phyloP scores from a whole-genome alignment of 306 rosid genomes.

The Cicer chorassanicum region DNA sequence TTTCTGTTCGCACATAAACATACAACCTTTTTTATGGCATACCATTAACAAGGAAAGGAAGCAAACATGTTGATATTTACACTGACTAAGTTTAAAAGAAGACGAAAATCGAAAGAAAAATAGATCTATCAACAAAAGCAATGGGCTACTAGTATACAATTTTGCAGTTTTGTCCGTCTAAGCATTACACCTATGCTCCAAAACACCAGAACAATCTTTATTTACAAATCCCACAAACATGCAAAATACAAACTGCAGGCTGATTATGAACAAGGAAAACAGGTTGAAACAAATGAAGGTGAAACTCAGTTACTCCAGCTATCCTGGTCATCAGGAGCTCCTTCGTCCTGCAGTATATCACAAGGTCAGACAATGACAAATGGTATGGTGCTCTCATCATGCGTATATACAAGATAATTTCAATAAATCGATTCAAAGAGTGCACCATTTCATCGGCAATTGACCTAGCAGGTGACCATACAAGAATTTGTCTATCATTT shows the following conservation, averaged over 20 bases:
- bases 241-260: conserved; percentile 10
- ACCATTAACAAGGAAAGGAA: conserved; percentile 35
- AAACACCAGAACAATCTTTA: conserved; percentile 38
- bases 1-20: not conserved
- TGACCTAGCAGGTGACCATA: conserved; percentile 78
- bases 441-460: conserved; percentile 60
- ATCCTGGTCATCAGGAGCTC: conserved; percentile 63
- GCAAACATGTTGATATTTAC: conserved; percentile 35
- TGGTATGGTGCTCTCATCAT: not conserved
- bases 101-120: not conserved
- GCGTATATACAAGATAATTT: conserved; percentile 20
- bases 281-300: conserved; percentile 3
- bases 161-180: not conserved
- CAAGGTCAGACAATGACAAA: conserved; percentile 45
- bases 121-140: conserved; percentile 24
- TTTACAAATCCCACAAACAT: conserved; percentile 42
- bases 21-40: conserved; percentile 7
- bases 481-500: conserved; percentile 87
- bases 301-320: conserved; percentile 76
- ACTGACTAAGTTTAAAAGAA: not conserved
- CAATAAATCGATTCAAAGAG: conserved; percentile 29
- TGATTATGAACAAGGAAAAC: conserved; percentile 8
- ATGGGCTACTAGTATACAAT: conserved; percentile 38
- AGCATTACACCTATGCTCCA: conserved; percentile 27
- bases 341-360: conserved; percentile 67